These are phyloP conservation scores for Santalum album DNA, from an alignment of 164 flowering plant genomes.

Conservation along the genomic window DNA sequence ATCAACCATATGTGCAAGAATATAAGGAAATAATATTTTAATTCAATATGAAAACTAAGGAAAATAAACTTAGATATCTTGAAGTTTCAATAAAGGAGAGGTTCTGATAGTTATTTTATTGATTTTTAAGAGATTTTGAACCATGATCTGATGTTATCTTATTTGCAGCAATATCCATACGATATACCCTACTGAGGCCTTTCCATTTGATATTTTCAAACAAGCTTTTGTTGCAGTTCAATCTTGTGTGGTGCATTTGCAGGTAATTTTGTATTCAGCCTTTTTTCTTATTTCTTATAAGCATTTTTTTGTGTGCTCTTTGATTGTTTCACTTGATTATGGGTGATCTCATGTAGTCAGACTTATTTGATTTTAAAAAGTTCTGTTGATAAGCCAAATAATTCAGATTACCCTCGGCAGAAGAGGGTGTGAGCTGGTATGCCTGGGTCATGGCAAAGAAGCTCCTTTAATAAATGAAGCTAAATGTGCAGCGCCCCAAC, in stretches of 20 bases:
- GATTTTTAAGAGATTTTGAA: neutral
- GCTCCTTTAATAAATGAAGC: neutral
- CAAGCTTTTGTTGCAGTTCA: conserved; percentile 99
- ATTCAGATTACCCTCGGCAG: too few relatives aligned
- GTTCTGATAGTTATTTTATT: neutral
- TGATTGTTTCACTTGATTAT: too few relatives aligned
- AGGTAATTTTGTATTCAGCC: conserved; percentile 36
- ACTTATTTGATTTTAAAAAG: too few relatives aligned
- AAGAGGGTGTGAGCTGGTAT: too few relatives aligned
- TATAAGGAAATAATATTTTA: too few relatives aligned
- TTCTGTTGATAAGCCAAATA: too few relatives aligned
- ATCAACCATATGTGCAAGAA: too few relatives aligned
- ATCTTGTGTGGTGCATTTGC: conserved; percentile 99
- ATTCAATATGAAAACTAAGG: neutral
- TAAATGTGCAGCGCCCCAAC: neutral
- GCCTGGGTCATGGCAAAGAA: neutral
- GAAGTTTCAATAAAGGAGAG: neutral
- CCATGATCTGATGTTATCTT: neutral
- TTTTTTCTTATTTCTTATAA: neutral
- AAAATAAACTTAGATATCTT: neutral
- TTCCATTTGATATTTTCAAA: conserved; percentile 91
- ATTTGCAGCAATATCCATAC: conserved; percentile 91
- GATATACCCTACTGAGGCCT: conserved; percentile 98
- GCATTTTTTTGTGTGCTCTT: too few relatives aligned
- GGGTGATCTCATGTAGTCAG: too few relatives aligned